phyloP scores from a whole-genome alignment of 2,329 filamentous ascomycete genomes.

The Pseudonectria foliicola region DNA sequence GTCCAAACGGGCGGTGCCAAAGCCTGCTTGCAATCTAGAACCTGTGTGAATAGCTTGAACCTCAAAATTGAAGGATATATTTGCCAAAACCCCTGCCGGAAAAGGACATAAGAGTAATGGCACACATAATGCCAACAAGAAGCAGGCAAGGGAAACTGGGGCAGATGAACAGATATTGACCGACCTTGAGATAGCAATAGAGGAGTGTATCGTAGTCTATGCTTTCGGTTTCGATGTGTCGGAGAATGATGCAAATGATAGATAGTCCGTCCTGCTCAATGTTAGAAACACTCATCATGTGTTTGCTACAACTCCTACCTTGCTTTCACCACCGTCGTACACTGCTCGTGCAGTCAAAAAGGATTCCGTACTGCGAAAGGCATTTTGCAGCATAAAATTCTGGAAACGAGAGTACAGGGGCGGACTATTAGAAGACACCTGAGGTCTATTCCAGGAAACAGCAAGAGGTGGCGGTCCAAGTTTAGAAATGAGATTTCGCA shows the following conservation, averaged over 20 bases:
- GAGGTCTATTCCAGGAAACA: conserved; percentile 62
- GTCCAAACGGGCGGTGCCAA: conserved; percentile 62
- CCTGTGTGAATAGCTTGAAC: neutral
- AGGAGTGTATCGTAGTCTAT: conserved; percentile 60
- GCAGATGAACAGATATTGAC: conserved; percentile 6
- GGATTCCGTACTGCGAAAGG: conserved; percentile 57
- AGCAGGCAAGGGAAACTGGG: no score
- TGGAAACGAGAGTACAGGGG: conserved; percentile 62
- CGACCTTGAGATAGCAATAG: conserved; percentile 60
- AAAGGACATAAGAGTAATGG: neutral
- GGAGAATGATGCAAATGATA: conserved; percentile 61
- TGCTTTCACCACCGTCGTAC: conserved; percentile 65
- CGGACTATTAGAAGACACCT: conserved; percentile 56
- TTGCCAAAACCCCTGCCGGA: neutral
- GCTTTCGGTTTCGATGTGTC: conserved; percentile 58
- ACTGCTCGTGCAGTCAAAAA: conserved; percentile 58
- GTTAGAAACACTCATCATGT: conserved; percentile 6
- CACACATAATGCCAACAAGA: neutral
- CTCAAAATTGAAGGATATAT: neutral
- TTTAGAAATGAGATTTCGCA: conserved; percentile 57
- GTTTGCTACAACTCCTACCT: conserved; percentile 32
- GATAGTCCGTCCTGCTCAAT: conserved; percentile 54
- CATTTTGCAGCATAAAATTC: conserved; percentile 65
- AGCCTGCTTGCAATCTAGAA: conserved; percentile 59
- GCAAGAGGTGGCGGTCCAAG: conserved; percentile 61